Conservation (phyloP, 208 protist species). For the Naegleria lovaniensis region DNA sequence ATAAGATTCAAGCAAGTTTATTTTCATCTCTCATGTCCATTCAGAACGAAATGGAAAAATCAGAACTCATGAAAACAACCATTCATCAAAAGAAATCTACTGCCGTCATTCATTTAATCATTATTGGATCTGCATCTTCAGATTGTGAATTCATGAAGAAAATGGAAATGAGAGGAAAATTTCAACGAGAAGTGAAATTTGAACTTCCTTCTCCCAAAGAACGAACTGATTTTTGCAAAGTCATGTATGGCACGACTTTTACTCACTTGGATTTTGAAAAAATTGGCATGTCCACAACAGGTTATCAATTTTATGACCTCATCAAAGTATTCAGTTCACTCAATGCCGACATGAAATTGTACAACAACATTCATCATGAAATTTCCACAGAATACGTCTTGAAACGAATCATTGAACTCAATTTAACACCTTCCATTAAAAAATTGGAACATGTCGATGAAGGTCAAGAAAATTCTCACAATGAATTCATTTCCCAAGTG, state of each 20-base stretch:
- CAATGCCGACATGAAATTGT: background rate
- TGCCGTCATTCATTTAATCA: background rate
- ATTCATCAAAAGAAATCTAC: background rate
- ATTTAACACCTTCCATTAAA: background rate
- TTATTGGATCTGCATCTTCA: background rate
- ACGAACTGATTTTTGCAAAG: background rate
- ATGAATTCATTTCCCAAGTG: no score
- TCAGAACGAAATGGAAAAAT: background rate
- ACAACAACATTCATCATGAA: background rate
- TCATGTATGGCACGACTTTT: background rate
- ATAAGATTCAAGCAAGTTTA: background rate
- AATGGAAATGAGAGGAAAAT: conserved; percentile 14
- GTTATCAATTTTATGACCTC: background rate
- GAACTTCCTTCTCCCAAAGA: background rate
- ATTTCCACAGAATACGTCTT: background rate
- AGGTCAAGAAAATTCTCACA: background rate
- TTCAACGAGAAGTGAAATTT: conserved; percentile 1
- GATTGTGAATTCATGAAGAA: background rate
- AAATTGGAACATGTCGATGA: background rate
- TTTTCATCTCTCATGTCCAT: background rate
- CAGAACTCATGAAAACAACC: background rate
- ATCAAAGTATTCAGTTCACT: background rate
- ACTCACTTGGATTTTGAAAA: background rate
- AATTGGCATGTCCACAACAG: background rate
- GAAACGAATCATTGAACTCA: background rate